A percentile compares a stretch with the other conserved stretches of the same genome.
Conservation (phyloP, 2,329 filamentous ascomycete species). For the Sclerotinia minor region DNA sequence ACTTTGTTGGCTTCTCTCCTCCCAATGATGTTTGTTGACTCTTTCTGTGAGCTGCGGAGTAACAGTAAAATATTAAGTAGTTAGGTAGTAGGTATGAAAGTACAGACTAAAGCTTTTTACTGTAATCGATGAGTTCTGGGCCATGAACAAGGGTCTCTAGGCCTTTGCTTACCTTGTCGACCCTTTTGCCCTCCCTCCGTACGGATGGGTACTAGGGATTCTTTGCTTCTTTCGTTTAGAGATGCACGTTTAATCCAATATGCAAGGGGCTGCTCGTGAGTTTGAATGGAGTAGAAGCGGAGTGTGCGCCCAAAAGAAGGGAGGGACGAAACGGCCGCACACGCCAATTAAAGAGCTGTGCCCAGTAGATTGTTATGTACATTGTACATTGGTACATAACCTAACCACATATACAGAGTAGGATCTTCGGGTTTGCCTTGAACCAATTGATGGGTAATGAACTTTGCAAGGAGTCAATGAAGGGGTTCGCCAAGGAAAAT, state of each 20-base stretch:
- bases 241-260: constrained; percentile 17
- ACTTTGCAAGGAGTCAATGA: background rate
- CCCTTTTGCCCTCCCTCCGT: background rate
- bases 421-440: background rate
- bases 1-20: background rate
- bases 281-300: constrained; percentile 2
- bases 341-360: constrained; percentile 16
- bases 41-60: background rate
- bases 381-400: background rate
- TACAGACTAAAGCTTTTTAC: background rate
- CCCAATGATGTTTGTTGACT: background rate
- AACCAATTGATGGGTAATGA: background rate
- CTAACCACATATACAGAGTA: background rate
- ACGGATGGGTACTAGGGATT: background rate
- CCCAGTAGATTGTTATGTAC: background rate
- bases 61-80: background rate
- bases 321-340: constrained; percentile 23
- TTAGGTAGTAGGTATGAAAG: background rate
- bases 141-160: background rate
- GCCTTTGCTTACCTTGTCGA: background rate
- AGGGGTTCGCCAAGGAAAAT: background rate
- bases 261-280: constrained; percentile 13
- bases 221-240: background rate
- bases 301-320: constrained; percentile 15
- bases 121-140: background rate